Evolutionary conservation across 441 rosid genomes (phyloP).

Genomic region (Francoa sonchifolia): DNA sequence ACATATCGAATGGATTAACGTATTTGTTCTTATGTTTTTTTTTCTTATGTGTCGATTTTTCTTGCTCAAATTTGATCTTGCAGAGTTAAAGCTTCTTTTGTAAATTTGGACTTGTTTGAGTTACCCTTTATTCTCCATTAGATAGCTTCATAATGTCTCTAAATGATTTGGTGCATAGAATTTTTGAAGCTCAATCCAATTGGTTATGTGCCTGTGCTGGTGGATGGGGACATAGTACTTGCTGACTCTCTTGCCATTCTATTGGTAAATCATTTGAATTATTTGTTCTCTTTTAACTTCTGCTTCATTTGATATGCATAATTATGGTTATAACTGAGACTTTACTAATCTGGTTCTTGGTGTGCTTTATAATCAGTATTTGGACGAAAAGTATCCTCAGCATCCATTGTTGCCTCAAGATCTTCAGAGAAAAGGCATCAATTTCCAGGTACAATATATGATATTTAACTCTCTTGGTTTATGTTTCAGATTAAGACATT

Average conservation of each 20-base stretch:
- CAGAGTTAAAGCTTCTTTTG: too few relatives aligned
- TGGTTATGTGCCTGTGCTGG: conserved; percentile 63
- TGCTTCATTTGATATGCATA: neutral
- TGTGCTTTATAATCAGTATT: conserved; percentile 29
- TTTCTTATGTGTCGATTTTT: too few relatives aligned
- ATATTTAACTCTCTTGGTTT: neutral
- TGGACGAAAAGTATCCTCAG: conserved; percentile 77
- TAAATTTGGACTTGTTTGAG: neutral
- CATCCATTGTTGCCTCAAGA: conserved; percentile 53
- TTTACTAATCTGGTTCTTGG: neutral
- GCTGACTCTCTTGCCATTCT: conserved; percentile 74
- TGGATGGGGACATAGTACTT: conserved; percentile 59
- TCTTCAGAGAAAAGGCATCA: conserved; percentile 44
- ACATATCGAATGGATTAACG: too few relatives aligned
- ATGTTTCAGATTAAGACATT: neutral
- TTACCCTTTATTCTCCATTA: neutral
- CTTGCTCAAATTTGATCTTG: too few relatives aligned
- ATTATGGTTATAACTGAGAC: too few relatives aligned
- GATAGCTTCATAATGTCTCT: neutral
- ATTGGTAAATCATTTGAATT: conserved; percentile 26
- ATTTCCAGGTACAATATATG: conserved; percentile 40
- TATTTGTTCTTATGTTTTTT: too few relatives aligned
- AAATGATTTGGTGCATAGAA: conserved; percentile 22
- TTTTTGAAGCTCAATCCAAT: conserved; percentile 61
- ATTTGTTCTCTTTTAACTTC: neutral